Conservation (phyloP, 257 asterid species). For the Plectranthus barbatus region DNA sequence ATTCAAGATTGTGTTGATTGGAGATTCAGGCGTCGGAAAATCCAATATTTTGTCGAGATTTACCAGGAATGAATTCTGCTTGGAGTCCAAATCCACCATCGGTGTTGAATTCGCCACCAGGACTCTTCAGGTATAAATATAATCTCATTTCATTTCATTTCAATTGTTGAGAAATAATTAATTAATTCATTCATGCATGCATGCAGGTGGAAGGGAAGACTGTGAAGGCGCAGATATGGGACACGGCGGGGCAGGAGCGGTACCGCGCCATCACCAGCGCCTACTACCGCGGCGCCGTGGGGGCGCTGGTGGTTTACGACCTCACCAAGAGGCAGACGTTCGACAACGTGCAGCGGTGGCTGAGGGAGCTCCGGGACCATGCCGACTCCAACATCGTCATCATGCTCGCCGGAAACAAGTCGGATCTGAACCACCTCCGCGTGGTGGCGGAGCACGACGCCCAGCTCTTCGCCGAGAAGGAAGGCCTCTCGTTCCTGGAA, state of each 20-base stretch:
- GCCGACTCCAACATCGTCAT: constrained; percentile 40
- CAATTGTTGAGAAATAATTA: too few species aligned
- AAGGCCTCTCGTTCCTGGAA: constrained; percentile 39
- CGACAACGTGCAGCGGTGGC: constrained; percentile 39
- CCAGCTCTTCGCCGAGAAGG: constrained; percentile 31
- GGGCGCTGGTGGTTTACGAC: constrained; percentile 38
- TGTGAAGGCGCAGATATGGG: constrained; percentile 45
- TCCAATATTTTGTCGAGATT: constrained; percentile 40
- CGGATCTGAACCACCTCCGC: constrained; percentile 38
- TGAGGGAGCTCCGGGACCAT: constrained; percentile 32
- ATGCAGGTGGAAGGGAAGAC: constrained; percentile 37
- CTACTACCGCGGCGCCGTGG: constrained; percentile 44
- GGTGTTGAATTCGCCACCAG: constrained; percentile 46
- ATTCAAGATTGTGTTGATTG: constrained; percentile 39
- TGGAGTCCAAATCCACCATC: constrained; percentile 43
- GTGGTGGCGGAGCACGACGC: constrained; percentile 32
- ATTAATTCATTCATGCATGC: neutral
- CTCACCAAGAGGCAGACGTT: constrained; percentile 34
- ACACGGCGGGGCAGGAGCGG: constrained; percentile 46
- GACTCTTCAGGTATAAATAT: constrained; percentile 38
- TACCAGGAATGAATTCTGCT: constrained; percentile 35
- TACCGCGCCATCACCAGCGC: constrained; percentile 48
- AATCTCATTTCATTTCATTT: too few species aligned
- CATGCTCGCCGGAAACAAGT: constrained; percentile 38
- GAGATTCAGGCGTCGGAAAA: constrained; percentile 37